Evolutionary conservation across 352 stramenopile genomes (phyloP).

Genomic region (Phytopythium litorale): DNA sequence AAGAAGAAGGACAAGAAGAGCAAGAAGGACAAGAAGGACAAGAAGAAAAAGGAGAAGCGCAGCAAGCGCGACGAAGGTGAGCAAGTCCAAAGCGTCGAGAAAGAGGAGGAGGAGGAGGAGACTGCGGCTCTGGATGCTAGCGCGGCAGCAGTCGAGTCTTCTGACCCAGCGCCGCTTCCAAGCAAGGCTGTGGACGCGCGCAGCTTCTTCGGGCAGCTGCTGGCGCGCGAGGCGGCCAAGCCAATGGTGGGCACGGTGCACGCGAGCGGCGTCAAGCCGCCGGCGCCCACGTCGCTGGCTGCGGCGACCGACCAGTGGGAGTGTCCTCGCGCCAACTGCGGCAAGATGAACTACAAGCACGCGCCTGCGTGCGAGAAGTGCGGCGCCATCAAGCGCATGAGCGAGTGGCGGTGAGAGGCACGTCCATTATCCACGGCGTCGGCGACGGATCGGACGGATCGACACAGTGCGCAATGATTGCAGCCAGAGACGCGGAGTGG

Average conservation of each 20-base stretch:
- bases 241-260: conserved; percentile 58
- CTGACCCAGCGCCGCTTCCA: neutral
- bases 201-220: conserved; percentile 67
- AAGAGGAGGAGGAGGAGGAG: neutral
- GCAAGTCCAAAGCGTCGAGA: neutral
- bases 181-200: conserved; percentile 19
- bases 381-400: conserved; percentile 74
- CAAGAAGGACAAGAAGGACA: conserved; percentile 24
- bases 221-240: conserved; percentile 56
- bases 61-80: conserved; percentile 3
- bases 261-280: conserved; percentile 28
- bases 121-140: neutral
- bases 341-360: conserved; percentile 67
- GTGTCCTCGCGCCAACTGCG: conserved; percentile 58
- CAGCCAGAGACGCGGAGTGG: no score
- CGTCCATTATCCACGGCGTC: neutral
- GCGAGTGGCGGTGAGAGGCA: conserved; percentile 55
- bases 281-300: conserved; percentile 21
- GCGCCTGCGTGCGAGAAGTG: conserved; percentile 63
- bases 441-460: no score
- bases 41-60: conserved; percentile 3
- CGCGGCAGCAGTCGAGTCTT: neutral
- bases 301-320: conserved; percentile 55
- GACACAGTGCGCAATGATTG: no score
- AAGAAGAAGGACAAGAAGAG: conserved; percentile 33